phyloP scores from a whole-genome alignment of 306 rosid species.

The Delonix regia region DNA sequence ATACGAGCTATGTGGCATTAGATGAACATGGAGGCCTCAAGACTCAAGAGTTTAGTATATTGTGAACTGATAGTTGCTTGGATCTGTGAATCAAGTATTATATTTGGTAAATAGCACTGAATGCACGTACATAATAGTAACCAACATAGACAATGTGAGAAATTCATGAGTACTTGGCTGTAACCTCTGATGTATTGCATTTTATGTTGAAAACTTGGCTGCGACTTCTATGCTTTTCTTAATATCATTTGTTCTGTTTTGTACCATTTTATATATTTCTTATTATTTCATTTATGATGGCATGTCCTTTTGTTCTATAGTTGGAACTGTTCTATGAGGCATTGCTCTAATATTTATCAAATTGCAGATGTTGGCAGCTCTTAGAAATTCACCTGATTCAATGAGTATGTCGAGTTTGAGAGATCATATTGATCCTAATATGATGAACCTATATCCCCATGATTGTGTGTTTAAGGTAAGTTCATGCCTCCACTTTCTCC shows the following conservation, averaged over 20 bases:
- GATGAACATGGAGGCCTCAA: slow-evolving; percentile 2
- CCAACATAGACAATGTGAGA: neutral
- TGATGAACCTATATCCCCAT: slow-evolving; percentile 96
- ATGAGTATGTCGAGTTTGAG: slow-evolving; percentile 80
- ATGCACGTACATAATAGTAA: neutral
- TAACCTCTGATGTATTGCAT: no score
- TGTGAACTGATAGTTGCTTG: neutral
- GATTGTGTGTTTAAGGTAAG: slow-evolving; percentile 93
- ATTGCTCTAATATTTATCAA: slow-evolving; percentile 32
- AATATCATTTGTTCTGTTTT: neutral
- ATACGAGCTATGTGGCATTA: neutral
- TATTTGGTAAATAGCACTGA: neutral
- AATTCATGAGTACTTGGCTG: neutral
- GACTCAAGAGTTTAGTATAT: neutral
- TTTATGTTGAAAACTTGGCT: neutral
- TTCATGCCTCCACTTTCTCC: slow-evolving; percentile 6
- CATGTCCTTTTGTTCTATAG: neutral
- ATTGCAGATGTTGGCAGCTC: slow-evolving; percentile 89
- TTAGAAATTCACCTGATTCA: slow-evolving; percentile 77
- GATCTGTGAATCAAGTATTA: neutral
- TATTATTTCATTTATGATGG: neutral
- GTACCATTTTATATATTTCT: neutral
- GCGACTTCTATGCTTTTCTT: neutral
- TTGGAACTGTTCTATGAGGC: slow-evolving; percentile 29
- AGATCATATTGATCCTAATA: slow-evolving; percentile 77